These are phyloP conservation scores for Solanum paucissectum DNA, from an alignment of 257 asterid species.

Conservation along the genomic window DNA sequence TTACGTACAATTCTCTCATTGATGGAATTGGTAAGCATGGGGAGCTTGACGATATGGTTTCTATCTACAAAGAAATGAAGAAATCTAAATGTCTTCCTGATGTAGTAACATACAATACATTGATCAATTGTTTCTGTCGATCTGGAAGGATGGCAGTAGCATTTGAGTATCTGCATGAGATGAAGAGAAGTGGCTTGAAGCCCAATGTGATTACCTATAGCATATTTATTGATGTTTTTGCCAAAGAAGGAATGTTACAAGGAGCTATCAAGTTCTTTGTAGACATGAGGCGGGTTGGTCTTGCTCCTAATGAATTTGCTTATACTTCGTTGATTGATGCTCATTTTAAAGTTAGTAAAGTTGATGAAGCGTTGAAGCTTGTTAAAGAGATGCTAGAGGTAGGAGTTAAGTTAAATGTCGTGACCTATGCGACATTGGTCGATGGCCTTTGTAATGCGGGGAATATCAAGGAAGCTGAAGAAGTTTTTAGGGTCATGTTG, in stretches of 20 bases:
- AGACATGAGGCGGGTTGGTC: slow-evolving; percentile 86
- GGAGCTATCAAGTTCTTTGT: slow-evolving; percentile 72
- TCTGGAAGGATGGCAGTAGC: slow-evolving; percentile 48
- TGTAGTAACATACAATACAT: slow-evolving; percentile 63
- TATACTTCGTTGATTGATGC: slow-evolving; percentile 80
- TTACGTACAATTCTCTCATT: slow-evolving; percentile 77
- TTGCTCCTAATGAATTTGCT: slow-evolving; percentile 70
- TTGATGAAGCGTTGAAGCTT: slow-evolving; percentile 57
- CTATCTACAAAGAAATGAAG: slow-evolving; percentile 68
- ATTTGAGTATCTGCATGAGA: slow-evolving; percentile 55
- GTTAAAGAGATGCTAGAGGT: slow-evolving; percentile 75
- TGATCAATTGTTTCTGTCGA: slow-evolving; percentile 88
- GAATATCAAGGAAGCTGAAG: slow-evolving; percentile 71
- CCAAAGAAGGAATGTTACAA: slow-evolving; percentile 78
- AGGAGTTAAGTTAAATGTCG: slow-evolving; percentile 47
- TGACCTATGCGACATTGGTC: slow-evolving; percentile 61
- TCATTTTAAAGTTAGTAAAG: slow-evolving; percentile 51
- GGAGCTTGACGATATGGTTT: slow-evolving; percentile 39
- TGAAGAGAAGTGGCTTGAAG: slow-evolving; percentile 54
- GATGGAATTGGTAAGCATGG: slow-evolving; percentile 74
- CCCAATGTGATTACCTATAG: slow-evolving; percentile 86
- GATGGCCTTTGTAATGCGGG: slow-evolving; percentile 75
- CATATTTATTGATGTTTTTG: slow-evolving; percentile 78
- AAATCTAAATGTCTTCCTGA: slow-evolving; percentile 57
- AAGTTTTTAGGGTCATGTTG: slow-evolving; percentile 43